Percentiles rank a stretch among this genome's conserved stretches.
phyloP scores from a whole-genome alignment of 2,329 filamentous ascomycete genomes.

The Emmonsia crescens region DNA sequence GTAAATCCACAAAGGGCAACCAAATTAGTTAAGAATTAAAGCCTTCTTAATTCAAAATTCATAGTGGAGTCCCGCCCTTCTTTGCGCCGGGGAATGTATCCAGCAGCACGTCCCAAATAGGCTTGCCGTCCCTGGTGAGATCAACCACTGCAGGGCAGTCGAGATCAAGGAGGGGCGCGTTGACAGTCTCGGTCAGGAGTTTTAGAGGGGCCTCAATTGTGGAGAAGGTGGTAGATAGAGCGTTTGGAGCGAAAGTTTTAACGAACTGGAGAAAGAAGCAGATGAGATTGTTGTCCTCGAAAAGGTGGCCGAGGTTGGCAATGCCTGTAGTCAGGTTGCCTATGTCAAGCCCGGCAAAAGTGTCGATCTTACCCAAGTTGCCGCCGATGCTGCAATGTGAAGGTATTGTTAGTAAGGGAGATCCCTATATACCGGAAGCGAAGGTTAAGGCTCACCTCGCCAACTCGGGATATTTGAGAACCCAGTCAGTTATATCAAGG shows the following conservation, averaged over 20 bases:
- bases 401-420: background rate
- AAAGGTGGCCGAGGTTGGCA: constrained; percentile 23
- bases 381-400: constrained; percentile 36
- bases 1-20: background rate
- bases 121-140: constrained; percentile 21
- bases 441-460: constrained; percentile 17
- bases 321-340: constrained; percentile 35
- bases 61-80: constrained; percentile 10
- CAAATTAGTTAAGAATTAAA: background rate
- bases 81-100: constrained; percentile 21
- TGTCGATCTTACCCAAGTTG: constrained; percentile 42
- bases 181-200: constrained; percentile 21
- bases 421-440: background rate
- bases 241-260: constrained; percentile 24
- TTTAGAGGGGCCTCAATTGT: constrained; percentile 21
- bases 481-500: constrained; percentile 30
- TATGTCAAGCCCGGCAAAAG: constrained; percentile 39
- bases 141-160: constrained; percentile 25
- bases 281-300: constrained; percentile 32
- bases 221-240: constrained; percentile 21
- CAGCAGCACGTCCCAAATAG: constrained; percentile 22
- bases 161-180: constrained; percentile 20
- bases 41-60: background rate
- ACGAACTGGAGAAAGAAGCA: constrained; percentile 30
- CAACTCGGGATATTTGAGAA: constrained; percentile 34